phyloP scores from a whole-genome alignment of 176 grass and related monocot species.

The Carex cristatella region DNA sequence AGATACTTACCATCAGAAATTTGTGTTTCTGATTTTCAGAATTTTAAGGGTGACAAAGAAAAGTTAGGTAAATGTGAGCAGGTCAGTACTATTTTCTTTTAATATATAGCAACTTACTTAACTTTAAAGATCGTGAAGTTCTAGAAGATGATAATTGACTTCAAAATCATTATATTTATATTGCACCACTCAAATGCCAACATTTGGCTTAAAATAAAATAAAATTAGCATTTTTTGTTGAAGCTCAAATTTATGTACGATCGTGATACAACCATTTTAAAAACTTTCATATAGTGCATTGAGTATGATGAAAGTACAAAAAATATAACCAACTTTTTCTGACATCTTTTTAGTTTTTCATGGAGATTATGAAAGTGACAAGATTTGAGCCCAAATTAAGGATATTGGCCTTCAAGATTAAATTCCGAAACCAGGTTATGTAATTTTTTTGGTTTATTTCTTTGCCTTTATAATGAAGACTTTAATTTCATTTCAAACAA shows the following conservation, averaged over 20 bases:
- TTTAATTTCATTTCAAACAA: neutral
- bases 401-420: constrained; percentile 87
- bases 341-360: constrained; percentile 54
- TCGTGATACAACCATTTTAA: neutral
- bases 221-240: neutral
- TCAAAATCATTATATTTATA: neutral
- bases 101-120: neutral
- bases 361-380: constrained; percentile 99
- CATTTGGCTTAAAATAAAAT: neutral
- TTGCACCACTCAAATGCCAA: neutral
- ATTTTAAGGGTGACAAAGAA: constrained; percentile 62
- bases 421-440: constrained; percentile 66
- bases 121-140: neutral
- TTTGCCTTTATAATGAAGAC: neutral
- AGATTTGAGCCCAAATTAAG: constrained; percentile 80
- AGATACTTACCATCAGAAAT: neutral
- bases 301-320: constrained; percentile 9
- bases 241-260: neutral
- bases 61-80: constrained; percentile 91
- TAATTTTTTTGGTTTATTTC: neutral
- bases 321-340: constrained; percentile 20
- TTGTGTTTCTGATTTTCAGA: constrained; percentile 40
- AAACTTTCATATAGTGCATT: neutral
- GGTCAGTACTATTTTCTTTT: constrained; percentile 39
- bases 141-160: neutral